Evolutionary conservation across 2,329 filamentous ascomycete species (phyloP), one percentile per base, ranked within the genome.

Genomic region (Didymella exigua): DNA sequence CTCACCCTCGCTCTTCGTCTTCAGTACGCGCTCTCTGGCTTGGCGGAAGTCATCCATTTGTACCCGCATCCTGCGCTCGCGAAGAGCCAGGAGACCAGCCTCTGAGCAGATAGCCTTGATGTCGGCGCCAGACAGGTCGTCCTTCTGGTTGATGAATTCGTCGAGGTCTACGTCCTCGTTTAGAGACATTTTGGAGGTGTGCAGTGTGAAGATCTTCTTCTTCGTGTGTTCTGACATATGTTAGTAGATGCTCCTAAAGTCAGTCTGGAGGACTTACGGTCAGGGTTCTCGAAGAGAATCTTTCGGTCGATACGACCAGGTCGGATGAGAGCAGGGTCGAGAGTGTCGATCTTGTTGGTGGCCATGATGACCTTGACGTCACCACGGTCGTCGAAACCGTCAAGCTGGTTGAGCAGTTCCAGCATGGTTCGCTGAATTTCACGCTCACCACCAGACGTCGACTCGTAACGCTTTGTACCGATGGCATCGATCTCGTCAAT

Each of bases 321-420:
- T 65, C 95, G 89, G 73, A 99, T 99, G 66, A 99, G 83, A 16
- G 95, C 95, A 50, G 95, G 95, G 72, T 99, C 96, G 24, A 99
- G 84, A 4, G 91, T 96, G 66, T 99, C 96, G 66, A 99, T 99
- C 86, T 99, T 99, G 87, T 99, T 99, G 65, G 95, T 99, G 11
- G 95, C 96, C 93, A 99, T 98, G 76, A 99, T 93, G 59, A 99
- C 95, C 82, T 99, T 99, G 78, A 99, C 93, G 74, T 99, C 95
- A 66, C 95, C 96, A 58, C 95, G 90, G 77, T 99, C 96, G 73
- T 99, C 95, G 79, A 99, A 99, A 69, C 95, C 95, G 75, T 99
- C 95, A 8, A 99, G 87, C 80, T 99, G 95, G 78, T 99, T 99
- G 36, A 99, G 87, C 49, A 99, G 85, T 74, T 99, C 95, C 77